A percentile compares a stretch with the other conserved stretches of the same genome.
Evolutionary conservation across 78 protist species (phyloP).

Genomic region (Dictyostelium brefeldianum): DNA sequence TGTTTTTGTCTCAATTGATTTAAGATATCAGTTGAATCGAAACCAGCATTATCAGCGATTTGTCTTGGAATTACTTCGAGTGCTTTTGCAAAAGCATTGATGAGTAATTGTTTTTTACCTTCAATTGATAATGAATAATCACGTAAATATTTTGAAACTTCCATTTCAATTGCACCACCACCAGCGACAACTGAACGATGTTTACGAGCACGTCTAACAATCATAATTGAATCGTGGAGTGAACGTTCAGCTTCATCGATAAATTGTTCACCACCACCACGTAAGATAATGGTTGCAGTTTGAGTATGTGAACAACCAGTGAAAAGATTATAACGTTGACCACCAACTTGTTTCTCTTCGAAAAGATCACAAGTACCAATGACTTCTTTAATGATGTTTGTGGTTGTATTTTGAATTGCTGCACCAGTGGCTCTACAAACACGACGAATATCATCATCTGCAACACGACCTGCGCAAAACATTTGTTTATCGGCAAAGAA

Average conservation of each 20-base stretch:
- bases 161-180: conserved; percentile 99
- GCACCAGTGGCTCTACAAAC: conserved; percentile 91
- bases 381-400: conserved; percentile 79
- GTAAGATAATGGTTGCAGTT: conserved; percentile 97
- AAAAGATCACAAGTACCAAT: conserved; percentile 98
- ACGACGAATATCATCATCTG: conserved; percentile 96
- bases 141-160: conserved; percentile 91
- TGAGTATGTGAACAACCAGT: conserved; percentile 92
- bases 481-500: conserved; percentile 99
- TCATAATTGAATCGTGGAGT: conserved; percentile 99
- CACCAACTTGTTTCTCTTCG: conserved; percentile 99
- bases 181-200: conserved; percentile 97
- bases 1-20: conserved; percentile 98
- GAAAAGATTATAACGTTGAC: conserved; percentile 97
- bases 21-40: conserved; percentile 98
- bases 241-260: conserved; percentile 99
- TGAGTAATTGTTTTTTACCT: conserved; percentile 98
- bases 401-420: conserved; percentile 94
- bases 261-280: conserved; percentile 99
- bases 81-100: conserved; percentile 98
- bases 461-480: conserved; percentile 99
- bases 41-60: conserved; percentile 98
- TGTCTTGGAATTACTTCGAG: conserved; percentile 98
- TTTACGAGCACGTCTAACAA: conserved; percentile 96
- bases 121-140: conserved; percentile 90